Conservation (phyloP, 768 basidiomycete species). For the Agrocybe chaxingu region DNA sequence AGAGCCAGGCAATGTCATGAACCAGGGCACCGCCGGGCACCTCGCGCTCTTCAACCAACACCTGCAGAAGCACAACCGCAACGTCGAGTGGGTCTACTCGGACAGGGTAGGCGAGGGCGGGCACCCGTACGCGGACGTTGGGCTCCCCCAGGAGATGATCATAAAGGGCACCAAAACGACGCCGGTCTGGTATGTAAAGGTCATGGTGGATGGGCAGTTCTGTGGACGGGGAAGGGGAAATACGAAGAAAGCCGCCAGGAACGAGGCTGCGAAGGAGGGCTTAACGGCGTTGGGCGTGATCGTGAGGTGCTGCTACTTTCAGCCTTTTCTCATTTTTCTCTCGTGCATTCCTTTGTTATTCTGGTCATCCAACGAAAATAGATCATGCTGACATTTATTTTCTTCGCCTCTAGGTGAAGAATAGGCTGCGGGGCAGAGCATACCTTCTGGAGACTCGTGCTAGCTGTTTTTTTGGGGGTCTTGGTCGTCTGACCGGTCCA, state of each 20-base stretch:
- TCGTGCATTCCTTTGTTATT: neutral
- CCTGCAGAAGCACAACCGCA: slow-evolving; percentile 52
- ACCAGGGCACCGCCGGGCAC: slow-evolving; percentile 48
- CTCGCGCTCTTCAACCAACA: slow-evolving; percentile 80
- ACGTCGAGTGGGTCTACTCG: slow-evolving; percentile 71
- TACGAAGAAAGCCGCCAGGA: slow-evolving; percentile 77
- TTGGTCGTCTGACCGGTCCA: too few relatives aligned
- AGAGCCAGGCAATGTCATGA: slow-evolving; percentile 13
- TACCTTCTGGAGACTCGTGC: slow-evolving; percentile 57
- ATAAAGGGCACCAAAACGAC: slow-evolving; percentile 58
- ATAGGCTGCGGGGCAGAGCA: slow-evolving; percentile 32
- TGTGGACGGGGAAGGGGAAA: slow-evolving; percentile 64
- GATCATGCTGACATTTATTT: too few relatives aligned
- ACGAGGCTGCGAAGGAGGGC: slow-evolving; percentile 79
- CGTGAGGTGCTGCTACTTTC: slow-evolving; percentile 33
- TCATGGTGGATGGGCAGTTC: slow-evolving; percentile 56
- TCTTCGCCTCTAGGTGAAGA: too few relatives aligned
- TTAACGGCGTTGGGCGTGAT: slow-evolving; percentile 55
- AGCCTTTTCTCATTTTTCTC: neutral
- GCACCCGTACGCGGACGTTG: slow-evolving; percentile 17
- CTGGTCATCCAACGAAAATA: too few relatives aligned
- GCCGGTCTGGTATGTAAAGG: slow-evolving; percentile 71
- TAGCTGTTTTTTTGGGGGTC: slow-evolving; percentile 24
- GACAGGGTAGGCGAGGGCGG: slow-evolving; percentile 26
- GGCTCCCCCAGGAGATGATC: slow-evolving; percentile 17